These are phyloP conservation scores for Metarhizium anisopliae DNA, from an alignment of 2,329 filamentous ascomycete genomes.

Conservation along the genomic window DNA sequence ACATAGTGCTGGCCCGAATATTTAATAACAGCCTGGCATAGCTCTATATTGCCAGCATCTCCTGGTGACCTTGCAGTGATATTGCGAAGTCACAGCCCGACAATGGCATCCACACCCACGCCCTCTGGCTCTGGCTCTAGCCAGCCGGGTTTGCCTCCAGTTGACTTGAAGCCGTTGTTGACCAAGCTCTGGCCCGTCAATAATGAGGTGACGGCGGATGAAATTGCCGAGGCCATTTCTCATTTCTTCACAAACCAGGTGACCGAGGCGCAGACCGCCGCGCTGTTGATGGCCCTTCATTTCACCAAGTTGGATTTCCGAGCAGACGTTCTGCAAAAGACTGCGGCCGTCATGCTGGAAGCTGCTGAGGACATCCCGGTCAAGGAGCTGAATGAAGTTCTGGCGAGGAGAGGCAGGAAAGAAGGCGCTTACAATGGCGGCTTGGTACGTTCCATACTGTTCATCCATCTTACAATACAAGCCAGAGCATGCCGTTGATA, in stretches of 20 bases:
- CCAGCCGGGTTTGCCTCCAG: constrained; percentile 21
- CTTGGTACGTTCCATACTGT: constrained; percentile 48
- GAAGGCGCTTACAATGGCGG: constrained; percentile 76
- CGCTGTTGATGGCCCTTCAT: constrained; percentile 82
- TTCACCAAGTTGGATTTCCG: constrained; percentile 80
- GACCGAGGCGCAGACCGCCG: constrained; percentile 79
- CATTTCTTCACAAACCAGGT: constrained; percentile 87
- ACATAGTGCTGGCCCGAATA: background rate
- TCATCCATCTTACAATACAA: background rate
- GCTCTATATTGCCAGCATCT: background rate
- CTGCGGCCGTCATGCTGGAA: constrained; percentile 73
- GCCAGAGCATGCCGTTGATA: background rate
- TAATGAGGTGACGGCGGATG: constrained; percentile 56
- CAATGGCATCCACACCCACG: constrained; percentile 24
- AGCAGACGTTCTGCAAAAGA: constrained; percentile 78
- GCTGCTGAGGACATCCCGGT: constrained; percentile 67
- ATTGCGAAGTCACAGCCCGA: background rate
- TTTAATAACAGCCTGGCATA: background rate
- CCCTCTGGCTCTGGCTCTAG: constrained; percentile 13
- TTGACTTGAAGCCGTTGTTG: constrained; percentile 63
- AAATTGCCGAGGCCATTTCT: constrained; percentile 84
- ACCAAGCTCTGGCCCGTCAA: constrained; percentile 59
- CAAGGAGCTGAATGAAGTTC: constrained; percentile 47
- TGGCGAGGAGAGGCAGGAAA: constrained; percentile 50
- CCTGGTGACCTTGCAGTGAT: background rate